Base-by-base conservation (phyloP, 2,329 filamentous ascomycete species). In the Pseudogymnoascus sp. region DNA sequence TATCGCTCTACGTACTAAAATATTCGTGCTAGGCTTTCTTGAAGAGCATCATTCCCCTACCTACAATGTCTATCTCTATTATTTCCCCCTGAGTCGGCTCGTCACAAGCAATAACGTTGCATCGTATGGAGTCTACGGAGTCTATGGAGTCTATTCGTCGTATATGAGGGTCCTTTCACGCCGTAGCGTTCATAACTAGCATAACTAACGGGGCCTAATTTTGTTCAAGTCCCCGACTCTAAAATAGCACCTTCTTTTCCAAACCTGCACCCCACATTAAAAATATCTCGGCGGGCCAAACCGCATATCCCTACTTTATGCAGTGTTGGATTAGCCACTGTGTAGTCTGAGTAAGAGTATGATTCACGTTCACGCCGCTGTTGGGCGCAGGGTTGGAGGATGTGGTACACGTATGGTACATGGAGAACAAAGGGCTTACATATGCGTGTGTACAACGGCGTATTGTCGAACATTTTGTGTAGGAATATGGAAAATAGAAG, bases 271-370 rank as follows among this genome's bases (percentile, higher is more conserved):
- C 48, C 48, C 48, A 55, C 48, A 55, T 55, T 33, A 55, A 48
- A 55, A 55, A 55, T 55, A 18, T 55, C 12, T 12, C 12, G 29
- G 29, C 48, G 48, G 48, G 48, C 48, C 48, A 55, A 55, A 55
- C 48, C 48, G 48, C 48, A 21, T 35, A 55, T 55, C 48, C 48
- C 48, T 55, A 18, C 48, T 55, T 55, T 55, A 55, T 55, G 48
- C 48, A 55, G 48, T 9, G 21, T 21, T 21, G 2, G 21, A 21
- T 21, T 21, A 21, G 21, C 21, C 21, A 21, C 21, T 3, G 21
- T 21, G 21, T 21, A 21, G 21, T 21, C 21, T 21, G 21, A 21
- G 21, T 21, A 21, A 21, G 9, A 55, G 48, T 9, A 33, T 55
- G 48, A 55, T 55, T 55, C 48, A 55, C 48, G 15, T 55, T 55